Percentiles rank a stretch among this genome's conserved stretches.
These are phyloP conservation scores for Orbilia quercus DNA, from an alignment of 2,329 filamentous ascomycete species.

Conservation along the genomic window DNA sequence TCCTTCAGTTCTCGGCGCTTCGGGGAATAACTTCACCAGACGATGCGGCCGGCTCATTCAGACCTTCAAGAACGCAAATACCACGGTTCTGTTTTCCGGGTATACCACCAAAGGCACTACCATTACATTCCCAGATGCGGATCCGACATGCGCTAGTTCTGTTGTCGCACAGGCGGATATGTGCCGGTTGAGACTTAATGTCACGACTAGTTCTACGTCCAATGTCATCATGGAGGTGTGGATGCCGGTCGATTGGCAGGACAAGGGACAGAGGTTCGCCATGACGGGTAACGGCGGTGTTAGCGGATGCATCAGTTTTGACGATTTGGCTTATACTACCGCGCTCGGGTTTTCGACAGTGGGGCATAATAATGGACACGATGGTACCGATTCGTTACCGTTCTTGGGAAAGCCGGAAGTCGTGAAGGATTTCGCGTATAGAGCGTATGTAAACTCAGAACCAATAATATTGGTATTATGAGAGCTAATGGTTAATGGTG, in stretches of 20 bases:
- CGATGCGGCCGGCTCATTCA: slow-evolving; percentile 36
- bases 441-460: slow-evolving; percentile 23
- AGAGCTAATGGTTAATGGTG: neutral
- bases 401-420: slow-evolving; percentile 47
- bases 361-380: slow-evolving; percentile 53
- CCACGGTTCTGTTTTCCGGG: slow-evolving; percentile 21
- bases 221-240: slow-evolving; percentile 48
- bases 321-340: slow-evolving; percentile 29
- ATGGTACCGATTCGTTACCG: slow-evolving; percentile 17
- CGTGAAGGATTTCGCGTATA: slow-evolving; percentile 49
- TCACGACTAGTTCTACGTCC: slow-evolving; percentile 41
- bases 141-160: slow-evolving; percentile 17
- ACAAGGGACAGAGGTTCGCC: slow-evolving; percentile 26
- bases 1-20: slow-evolving; percentile 16
- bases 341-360: slow-evolving; percentile 48
- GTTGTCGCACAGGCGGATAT: slow-evolving; percentile 23
- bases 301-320: slow-evolving; percentile 15
- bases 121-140: slow-evolving; percentile 18
- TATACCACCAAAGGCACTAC: slow-evolving; percentile 39
- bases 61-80: slow-evolving; percentile 32
- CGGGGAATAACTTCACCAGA: slow-evolving; percentile 44
- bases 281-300: slow-evolving; percentile 43
- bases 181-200: slow-evolving; percentile 38
- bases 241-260: slow-evolving; percentile 47
- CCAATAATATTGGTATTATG: neutral